Conservation (phyloP, 768 basidiomycete genomes). For the Tremella yokohamensis region DNA sequence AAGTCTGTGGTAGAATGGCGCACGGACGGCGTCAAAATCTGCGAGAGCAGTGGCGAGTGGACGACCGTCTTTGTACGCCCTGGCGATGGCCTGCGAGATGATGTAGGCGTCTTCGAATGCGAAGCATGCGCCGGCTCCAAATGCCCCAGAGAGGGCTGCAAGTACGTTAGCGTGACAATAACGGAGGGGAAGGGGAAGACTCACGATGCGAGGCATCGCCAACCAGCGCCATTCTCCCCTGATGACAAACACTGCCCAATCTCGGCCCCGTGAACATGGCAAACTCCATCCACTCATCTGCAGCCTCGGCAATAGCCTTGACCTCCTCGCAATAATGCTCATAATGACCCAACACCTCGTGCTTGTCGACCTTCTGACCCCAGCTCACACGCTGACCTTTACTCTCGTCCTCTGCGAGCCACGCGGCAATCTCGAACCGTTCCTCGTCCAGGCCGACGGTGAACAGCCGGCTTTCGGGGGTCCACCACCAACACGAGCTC, state of each 20-base stretch:
- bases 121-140: slow-evolving; percentile 36
- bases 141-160: slow-evolving; percentile 30
- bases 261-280: slow-evolving; percentile 31
- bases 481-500: slow-evolving; percentile 23
- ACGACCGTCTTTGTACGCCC: not conserved
- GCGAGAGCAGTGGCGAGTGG: slow-evolving; percentile 11
- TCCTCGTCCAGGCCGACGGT: slow-evolving; percentile 24
- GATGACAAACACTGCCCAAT: slow-evolving; percentile 20
- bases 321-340: slow-evolving; percentile 15
- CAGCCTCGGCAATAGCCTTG: slow-evolving; percentile 17
- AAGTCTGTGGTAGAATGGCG: slow-evolving; percentile 24
- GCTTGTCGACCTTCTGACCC: slow-evolving; percentile 18
- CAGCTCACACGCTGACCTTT: slow-evolving; percentile 25
- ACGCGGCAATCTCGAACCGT: slow-evolving; percentile 19
- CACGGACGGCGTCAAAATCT: slow-evolving; percentile 24
- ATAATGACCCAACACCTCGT: slow-evolving; percentile 19
- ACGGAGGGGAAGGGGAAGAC: not conserved
- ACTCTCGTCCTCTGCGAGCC: slow-evolving; percentile 18
- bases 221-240: slow-evolving; percentile 23
- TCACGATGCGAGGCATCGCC: slow-evolving; percentile 39
- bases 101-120: slow-evolving; percentile 37
- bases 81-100: slow-evolving; percentile 18
- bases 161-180: not conserved
- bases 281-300: slow-evolving; percentile 34
- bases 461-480: slow-evolving; percentile 18